Evolutionary conservation across 2,329 filamentous ascomycete species (phyloP), one percentile per base, ranked within the genome.

Genomic region (Aspergillus ustus): DNA sequence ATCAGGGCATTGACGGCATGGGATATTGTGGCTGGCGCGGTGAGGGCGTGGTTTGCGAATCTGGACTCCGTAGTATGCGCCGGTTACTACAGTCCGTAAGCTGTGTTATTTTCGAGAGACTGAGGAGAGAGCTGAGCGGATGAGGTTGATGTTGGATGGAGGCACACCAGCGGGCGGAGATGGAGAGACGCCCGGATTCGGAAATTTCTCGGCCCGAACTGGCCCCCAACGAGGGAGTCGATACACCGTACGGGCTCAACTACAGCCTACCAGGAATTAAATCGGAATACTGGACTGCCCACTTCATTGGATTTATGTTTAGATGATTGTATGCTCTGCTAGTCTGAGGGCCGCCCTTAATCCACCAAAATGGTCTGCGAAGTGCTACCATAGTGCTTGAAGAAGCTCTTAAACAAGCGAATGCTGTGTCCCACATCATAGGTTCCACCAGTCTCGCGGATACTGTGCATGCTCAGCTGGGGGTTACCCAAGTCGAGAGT

Each of bases 381-480:
- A 69, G 97, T 76, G 66, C 87, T 85, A n/a, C 90, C 90, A 75
- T 93, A 99, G 73, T 91, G 85, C 68, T 89, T 84, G 75, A 96
- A 93, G 80, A 97, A 99, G 68, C 89, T 87, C 66, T 90, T 88
- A 77, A 99, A 98, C 57, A 99, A 76, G 72, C 90, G 89, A 66
- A 97, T 88, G 0, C 91, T 91, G 79, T 95, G 87, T 69, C 91
- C 91, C 0, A 98, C 90, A 79, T 99, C 94, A 70, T 93, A 87
- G 1, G 90, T 88, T 44, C 95, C 95, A 25, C 91, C 91, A 48
- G 92, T 97, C 83, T 98, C 95, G 58, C 95, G 88, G 72, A 97
- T 97, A 73, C 91, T 95, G 80, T 98, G 94, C 95, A 98, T 98
- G 74, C 91, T 93, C 66, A 97, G 82, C 81, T 98, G 94, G 29